Percentiles rank a stretch among this genome's conserved stretches.
Conservation (phyloP, 2,329 filamentous ascomycete genomes). For the Venturia nashicola region DNA sequence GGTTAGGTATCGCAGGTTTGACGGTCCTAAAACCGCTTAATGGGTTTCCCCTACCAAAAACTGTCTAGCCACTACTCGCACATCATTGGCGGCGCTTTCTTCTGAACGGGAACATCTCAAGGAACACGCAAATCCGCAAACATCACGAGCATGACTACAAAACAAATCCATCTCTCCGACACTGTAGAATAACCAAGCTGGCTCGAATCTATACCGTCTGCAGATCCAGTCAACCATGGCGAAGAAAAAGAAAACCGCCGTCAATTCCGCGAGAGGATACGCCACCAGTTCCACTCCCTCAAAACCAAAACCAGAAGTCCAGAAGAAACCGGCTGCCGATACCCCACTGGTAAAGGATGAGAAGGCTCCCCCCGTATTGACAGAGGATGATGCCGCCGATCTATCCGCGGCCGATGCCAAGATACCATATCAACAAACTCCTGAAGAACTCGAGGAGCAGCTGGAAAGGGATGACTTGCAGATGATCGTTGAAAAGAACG, state of each 20-base stretch:
- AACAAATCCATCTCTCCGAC: constrained; percentile 12
- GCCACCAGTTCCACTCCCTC: constrained; percentile 87
- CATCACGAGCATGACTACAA: not conserved
- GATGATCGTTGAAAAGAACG: constrained; percentile 72
- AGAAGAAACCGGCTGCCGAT: constrained; percentile 16
- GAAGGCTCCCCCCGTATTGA: not conserved
- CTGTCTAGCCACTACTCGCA: not conserved
- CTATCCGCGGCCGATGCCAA: constrained; percentile 17
- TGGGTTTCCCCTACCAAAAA: not conserved
- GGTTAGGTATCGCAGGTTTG: not conserved
- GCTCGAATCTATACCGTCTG: constrained; percentile 4
- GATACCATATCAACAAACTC: constrained; percentile 47
- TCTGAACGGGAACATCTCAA: not conserved
- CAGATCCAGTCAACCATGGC: constrained; percentile 44
- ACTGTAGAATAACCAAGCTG: constrained; percentile 11
- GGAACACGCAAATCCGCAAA: not conserved
- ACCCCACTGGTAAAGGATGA: constrained; percentile 4
- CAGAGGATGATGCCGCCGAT: constrained; percentile 15
- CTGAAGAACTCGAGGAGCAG: constrained; percentile 82
- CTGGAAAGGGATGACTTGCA: constrained; percentile 87
- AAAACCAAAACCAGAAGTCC: constrained; percentile 56
- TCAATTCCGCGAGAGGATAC: constrained; percentile 84
- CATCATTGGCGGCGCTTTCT: not conserved
- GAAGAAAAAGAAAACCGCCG: constrained; percentile 84
- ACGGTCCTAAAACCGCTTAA: not conserved